A percentile compares a stretch with the other conserved stretches of the same genome.
phyloP scores from a whole-genome alignment of 495 filamentous ascomycete genomes.

The Cercophora scortea region DNA sequence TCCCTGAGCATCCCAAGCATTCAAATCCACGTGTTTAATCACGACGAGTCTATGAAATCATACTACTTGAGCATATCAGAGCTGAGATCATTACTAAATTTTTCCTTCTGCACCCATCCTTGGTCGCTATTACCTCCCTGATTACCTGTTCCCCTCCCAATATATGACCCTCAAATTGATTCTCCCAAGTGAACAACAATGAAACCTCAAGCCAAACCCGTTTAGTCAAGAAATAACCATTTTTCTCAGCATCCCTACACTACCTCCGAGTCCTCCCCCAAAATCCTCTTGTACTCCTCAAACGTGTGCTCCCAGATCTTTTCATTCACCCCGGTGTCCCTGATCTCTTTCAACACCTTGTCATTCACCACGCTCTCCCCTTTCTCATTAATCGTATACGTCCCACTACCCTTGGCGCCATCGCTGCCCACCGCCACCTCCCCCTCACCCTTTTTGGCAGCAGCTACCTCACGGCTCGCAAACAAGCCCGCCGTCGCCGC shows the following conservation, averaged over 20 bases:
- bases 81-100: too few relatives aligned
- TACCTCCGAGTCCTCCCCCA: not conserved
- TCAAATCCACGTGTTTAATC: too few relatives aligned
- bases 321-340: not conserved
- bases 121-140: too few relatives aligned
- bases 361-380: not conserved
- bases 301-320: constrained; percentile 4
- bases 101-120: too few relatives aligned
- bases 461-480: not conserved
- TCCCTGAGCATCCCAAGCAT: too few relatives aligned
- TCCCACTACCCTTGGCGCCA: constrained; percentile 3
- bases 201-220: too few relatives aligned
- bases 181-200: not conserved
- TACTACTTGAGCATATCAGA: too few relatives aligned
- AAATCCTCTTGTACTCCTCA: constrained; percentile 2
- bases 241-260: not conserved
- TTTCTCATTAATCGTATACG: constrained; percentile 3
- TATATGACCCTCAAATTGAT: not conserved
- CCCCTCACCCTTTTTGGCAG: not conserved
- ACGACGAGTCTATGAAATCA: too few relatives aligned
- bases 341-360: not conserved
- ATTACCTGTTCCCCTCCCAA: too few relatives aligned
- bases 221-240: too few relatives aligned
- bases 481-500: not conserved
- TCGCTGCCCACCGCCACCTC: constrained; percentile 2